Base-by-base conservation (phyloP, 495 filamentous ascomycete genomes). In the Penicillium paradoxum region DNA sequence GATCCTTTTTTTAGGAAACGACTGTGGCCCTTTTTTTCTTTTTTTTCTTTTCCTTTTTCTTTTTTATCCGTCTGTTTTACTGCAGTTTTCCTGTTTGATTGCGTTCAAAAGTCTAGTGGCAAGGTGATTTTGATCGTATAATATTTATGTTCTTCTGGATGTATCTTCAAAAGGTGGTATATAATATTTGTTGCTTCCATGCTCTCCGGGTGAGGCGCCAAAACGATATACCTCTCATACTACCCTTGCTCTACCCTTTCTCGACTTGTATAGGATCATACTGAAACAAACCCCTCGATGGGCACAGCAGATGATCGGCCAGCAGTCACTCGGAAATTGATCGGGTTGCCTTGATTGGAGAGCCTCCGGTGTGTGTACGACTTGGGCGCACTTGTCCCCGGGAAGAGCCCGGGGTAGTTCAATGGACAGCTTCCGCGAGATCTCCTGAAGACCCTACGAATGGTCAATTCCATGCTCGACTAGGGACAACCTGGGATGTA, bases 1-100 rank as follows among this genome's bases (percentile, higher is more conserved):
- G 61, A 55, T 38, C 49, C 63, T 58, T 58, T 62, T n/a, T 60
- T 58, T 65, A 52, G 56, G 56, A 45, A 52, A 55, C 55, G 47
- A 56, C 55, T 53, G 58, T 62, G 22, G 25, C 44, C 43, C 48
- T 51, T 45, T 36, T 48, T 47, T 47, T 32, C 47, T 52, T 59
- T 38, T 39, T 38, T 40, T 45, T 41, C 53, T 33, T 42, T 27
- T 44, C 15, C 19, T 32, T 25, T 22, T 39, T 38, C 17, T 32
- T 14, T 4, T 13, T 38, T 25, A 15, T 44, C 44, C 41, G 30
- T 24, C 34, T 46, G 22, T 22, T 45, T 43, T 8, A 7, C 14
- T 37, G 4, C 44, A 14, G 32, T 24, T 50, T 22, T 41, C 13
- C 14, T 42, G 22, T 32, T 22, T 21, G 2, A 32, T 32, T 40